Evolutionary conservation across 106 monocot genomes (phyloP), one percentile per base, ranked within the genome.

Genomic region (Apostasia ramifera): DNA sequence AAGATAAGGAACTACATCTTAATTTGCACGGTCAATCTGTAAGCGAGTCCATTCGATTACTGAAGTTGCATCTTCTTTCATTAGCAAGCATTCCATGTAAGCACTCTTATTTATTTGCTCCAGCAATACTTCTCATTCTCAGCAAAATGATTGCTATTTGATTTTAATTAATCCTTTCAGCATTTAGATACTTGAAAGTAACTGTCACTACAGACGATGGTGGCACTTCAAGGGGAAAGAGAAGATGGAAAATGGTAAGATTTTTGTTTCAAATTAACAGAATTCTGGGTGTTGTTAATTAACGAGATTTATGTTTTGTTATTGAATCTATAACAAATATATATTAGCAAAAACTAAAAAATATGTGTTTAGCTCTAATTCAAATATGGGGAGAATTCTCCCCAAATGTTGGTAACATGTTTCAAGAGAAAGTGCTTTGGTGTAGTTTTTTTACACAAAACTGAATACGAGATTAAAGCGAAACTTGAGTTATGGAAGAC

Each of bases 81-180:
- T 66, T 94, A 47, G 83, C 87, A 59, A 72, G 75, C 62, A 93
- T 89, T 73, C 81, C 83, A 68, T 54, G 91, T 91, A 77, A 84
- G 82, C 12, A n/a, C 57, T 37, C 15, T 42, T 44, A 46, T 40
- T 54, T 38, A 55, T 61, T 13, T 2, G n/a, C 55, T 73, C 43
- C 53, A 66, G 53, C 10, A 26, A 69, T 15, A 13, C 10, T 57
- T 77, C 45, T 57, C 45, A 8, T 68, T 7, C 44, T 7, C 66
- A 10, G 40, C 5, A 39, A 55, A 43, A 13, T 68, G 58, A 66
- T 48, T 37, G 55, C 54, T 43, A 65, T 54, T 66, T 71, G 9
- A 42, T 56, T 66, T 72, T 7, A 6, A 53, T 78, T 61, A 6
- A 53, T 78, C 57, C 43, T 48, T 40, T 57, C 47, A 91, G 91